Base-by-base conservation (phyloP, 73 alveolate genomes). In the Paramecium biaurelia region DNA sequence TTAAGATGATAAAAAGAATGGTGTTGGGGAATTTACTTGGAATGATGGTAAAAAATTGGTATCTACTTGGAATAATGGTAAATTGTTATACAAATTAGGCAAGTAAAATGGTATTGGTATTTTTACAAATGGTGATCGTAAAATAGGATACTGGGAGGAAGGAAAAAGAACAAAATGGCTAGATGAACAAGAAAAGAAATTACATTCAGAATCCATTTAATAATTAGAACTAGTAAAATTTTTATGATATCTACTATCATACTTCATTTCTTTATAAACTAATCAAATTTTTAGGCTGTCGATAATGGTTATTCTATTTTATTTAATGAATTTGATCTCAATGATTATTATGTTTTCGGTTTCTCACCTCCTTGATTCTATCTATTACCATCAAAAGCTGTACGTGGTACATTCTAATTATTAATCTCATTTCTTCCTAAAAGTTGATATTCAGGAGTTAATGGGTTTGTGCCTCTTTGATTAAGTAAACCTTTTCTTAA, bases 391-490 rank as follows among this genome's bases (percentile, higher is more conserved):
- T 41, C 49, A 23, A 24, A 47, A 11, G 90, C 90, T 3, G 74
- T 79, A 10, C 37, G 47, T 5, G 42, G 72, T 8, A 32, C 4
- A 79, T 45, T 34, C 18, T 53, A 14, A 79, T 20, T 34, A 24
- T 79, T 43, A 42, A 79, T 79, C 94, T 95, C 98, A 43, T 85
- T 92, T 30, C 92, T 95, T 30, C 98, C 98, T 20, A 86, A 74
- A 26, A 85, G 89, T 92, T 95, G 92, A 95, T 95, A 95, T 43
- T 87, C 74, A 7, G 98, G 98, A 53, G 58, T 72, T 28, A 95
- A 87, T 1, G 97, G 97, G 92, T 95, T 95, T 21, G 96, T 94
- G 14, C 96, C 93, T 94, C 98, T 95, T 18, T 82, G 49, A 41
- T 95, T 93, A 15, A 88, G 89, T 10, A 95, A 87, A 57, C 98